These are phyloP conservation scores for Solanum bulbocastanum DNA, from an alignment of 257 asterid genomes.

Conservation along the genomic window DNA sequence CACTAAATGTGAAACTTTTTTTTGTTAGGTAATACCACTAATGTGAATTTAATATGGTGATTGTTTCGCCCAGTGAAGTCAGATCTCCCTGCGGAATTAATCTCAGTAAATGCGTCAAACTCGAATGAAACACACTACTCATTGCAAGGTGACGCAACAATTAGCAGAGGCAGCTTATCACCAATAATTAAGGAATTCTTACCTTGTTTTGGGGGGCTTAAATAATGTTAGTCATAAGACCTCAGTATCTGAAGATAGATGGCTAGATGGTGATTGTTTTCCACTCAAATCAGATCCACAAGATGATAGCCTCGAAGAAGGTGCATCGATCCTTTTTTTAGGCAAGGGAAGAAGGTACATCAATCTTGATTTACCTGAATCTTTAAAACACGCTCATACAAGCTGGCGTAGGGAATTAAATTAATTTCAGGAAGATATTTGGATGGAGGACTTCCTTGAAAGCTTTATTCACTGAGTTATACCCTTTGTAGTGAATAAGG, in stretches of 20 bases:
- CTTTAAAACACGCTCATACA: background rate
- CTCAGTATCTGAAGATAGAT: background rate
- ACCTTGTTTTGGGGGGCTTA: background rate
- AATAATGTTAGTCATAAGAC: background rate
- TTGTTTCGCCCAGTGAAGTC: background rate
- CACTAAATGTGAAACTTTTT: background rate
- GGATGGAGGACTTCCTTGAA: background rate
- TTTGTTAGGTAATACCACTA: background rate
- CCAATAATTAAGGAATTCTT: background rate
- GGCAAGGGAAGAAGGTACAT: background rate
- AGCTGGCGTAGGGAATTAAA: background rate
- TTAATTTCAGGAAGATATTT: background rate
- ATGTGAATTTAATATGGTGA: background rate
- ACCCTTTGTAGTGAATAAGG: background rate
- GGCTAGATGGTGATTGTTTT: background rate
- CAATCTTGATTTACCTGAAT: background rate
- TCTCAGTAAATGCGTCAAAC: background rate
- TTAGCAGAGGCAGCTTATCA: background rate
- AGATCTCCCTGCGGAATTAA: background rate
- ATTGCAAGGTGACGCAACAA: background rate
- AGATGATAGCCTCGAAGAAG: background rate
- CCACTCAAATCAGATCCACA: background rate
- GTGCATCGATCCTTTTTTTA: background rate
- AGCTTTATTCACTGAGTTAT: background rate
- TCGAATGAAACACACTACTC: background rate